Percentiles rank a stretch among this genome's conserved stretches.
phyloP scores from a whole-genome alignment of 208 protist species.

The Leishmania lainsoni region DNA sequence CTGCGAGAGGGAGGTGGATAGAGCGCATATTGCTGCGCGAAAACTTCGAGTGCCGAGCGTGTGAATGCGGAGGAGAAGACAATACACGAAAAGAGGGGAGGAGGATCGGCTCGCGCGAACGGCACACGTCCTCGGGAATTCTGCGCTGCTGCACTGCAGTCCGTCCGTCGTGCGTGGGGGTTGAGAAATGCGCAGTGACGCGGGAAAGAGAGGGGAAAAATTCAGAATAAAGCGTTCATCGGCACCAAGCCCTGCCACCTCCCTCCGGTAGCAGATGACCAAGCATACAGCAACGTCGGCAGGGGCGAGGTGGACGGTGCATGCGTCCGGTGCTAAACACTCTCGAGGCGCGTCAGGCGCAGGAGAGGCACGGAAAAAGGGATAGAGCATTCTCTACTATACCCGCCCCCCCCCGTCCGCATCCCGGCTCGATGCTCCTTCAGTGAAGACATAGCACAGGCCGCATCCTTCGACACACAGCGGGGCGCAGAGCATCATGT shows the following conservation, averaged over 20 bases:
- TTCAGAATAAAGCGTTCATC: neutral
- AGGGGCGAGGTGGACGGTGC: neutral
- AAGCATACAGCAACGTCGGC: neutral
- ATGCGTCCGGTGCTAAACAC: neutral
- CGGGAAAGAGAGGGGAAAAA: constrained; percentile 8
- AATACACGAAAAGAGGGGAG: too few relatives aligned
- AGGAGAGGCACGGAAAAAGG: neutral
- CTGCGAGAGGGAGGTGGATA: neutral
- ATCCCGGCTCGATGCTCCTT: neutral
- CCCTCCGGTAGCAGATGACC: neutral
- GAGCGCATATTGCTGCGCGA: neutral
- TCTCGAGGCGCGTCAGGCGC: neutral
- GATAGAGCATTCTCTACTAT: neutral
- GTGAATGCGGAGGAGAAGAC: neutral
- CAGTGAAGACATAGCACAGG: neutral
- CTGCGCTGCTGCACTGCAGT: neutral
- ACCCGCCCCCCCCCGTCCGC: neutral
- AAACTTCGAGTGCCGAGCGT: neutral
- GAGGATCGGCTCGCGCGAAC: neutral
- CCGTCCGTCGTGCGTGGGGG: neutral
- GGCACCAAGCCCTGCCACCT: neutral
- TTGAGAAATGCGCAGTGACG: neutral
- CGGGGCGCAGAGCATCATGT: neutral
- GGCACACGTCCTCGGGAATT: neutral
- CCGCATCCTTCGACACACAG: neutral